Percentiles rank a stretch among this genome's conserved stretches.
phyloP scores from a whole-genome alignment of 768 basidiomycete genomes.

The Rhodotorula paludigena region DNA sequence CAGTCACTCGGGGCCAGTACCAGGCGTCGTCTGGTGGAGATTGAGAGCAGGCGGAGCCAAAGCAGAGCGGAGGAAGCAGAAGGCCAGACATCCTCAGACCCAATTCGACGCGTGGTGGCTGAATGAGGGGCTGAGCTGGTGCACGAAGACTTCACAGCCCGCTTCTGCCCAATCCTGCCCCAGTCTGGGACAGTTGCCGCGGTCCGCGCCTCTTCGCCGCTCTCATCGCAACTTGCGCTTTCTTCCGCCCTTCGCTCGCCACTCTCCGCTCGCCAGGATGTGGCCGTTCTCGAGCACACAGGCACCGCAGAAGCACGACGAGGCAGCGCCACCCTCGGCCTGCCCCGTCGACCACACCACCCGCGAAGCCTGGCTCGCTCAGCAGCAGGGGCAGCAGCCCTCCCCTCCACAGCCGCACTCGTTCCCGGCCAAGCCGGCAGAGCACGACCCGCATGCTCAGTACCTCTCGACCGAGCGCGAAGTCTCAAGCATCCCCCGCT shows the following conservation, averaged over 20 bases:
- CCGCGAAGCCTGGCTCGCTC: conserved; percentile 53
- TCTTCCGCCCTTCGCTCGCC: background rate
- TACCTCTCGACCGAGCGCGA: conserved; percentile 68
- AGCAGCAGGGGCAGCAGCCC: conserved; percentile 1
- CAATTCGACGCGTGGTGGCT: too few relatives aligned
- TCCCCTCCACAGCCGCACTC: conserved; percentile 26
- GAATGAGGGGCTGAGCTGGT: too few relatives aligned
- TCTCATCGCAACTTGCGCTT: background rate
- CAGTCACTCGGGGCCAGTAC: too few relatives aligned
- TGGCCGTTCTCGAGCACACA: conserved; percentile 27
- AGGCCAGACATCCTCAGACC: too few relatives aligned
- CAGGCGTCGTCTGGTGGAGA: too few relatives aligned
- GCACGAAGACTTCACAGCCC: too few relatives aligned
- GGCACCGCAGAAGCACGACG: background rate
- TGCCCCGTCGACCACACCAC: conserved; percentile 64
- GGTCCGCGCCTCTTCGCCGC: background rate
- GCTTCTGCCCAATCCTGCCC: too few relatives aligned
- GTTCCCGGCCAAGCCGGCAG: conserved; percentile 11
- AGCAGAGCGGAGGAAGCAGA: too few relatives aligned
- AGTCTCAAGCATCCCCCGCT: conserved; percentile 79
- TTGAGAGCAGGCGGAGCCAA: too few relatives aligned
- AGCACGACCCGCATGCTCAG: conserved; percentile 30
- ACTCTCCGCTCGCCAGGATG: conserved; percentile 1
- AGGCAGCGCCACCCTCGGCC: conserved; percentile 5
- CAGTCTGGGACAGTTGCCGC: too few relatives aligned